Percentiles rank a stretch among this genome's conserved stretches.
Conservation (phyloP, 768 basidiomycete genomes). For the Suillus paluster region DNA sequence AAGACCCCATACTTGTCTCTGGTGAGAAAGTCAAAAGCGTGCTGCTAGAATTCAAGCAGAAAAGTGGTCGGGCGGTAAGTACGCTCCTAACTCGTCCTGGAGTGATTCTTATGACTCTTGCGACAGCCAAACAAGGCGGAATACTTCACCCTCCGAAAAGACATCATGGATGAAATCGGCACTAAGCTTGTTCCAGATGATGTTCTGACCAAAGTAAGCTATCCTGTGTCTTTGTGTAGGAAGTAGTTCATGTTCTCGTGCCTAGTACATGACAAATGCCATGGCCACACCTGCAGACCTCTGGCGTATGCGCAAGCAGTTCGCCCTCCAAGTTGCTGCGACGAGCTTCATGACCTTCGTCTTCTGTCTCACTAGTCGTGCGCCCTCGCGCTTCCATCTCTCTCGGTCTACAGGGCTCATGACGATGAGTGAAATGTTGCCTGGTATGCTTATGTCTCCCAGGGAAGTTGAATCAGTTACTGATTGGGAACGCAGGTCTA, state of each 20-base stretch:
- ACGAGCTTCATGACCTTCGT: slow-evolving; percentile 92
- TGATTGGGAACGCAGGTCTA: slow-evolving; percentile 23
- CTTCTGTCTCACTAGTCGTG: slow-evolving; percentile 81
- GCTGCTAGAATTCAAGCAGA: slow-evolving; percentile 59
- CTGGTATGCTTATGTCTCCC: slow-evolving; percentile 52
- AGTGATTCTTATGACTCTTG: slow-evolving; percentile 3
- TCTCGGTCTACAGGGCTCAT: slow-evolving; percentile 90
- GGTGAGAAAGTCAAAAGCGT: slow-evolving; percentile 84
- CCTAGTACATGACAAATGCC: slow-evolving; percentile 87
- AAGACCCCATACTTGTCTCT: slow-evolving; percentile 85
- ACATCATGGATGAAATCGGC: slow-evolving; percentile 86
- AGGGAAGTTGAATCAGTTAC: background rate
- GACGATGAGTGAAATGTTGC: slow-evolving; percentile 91
- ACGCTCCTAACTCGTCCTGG: background rate
- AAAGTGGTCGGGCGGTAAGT: slow-evolving; percentile 44
- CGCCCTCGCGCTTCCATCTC: slow-evolving; percentile 84
- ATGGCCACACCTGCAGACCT: slow-evolving; percentile 85
- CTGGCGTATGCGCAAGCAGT: slow-evolving; percentile 98
- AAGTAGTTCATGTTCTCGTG: slow-evolving; percentile 5
- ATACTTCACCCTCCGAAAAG: slow-evolving; percentile 74
- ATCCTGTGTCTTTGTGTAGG: background rate
- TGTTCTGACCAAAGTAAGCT: slow-evolving; percentile 76
- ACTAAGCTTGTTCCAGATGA: slow-evolving; percentile 90
- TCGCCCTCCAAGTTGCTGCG: slow-evolving; percentile 86
- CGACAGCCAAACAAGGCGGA: slow-evolving; percentile 63